These are phyloP conservation scores for Umbelopsis isabellina DNA, from an alignment of 192 early-diverging fungal genomes.

Conservation along the genomic window DNA sequence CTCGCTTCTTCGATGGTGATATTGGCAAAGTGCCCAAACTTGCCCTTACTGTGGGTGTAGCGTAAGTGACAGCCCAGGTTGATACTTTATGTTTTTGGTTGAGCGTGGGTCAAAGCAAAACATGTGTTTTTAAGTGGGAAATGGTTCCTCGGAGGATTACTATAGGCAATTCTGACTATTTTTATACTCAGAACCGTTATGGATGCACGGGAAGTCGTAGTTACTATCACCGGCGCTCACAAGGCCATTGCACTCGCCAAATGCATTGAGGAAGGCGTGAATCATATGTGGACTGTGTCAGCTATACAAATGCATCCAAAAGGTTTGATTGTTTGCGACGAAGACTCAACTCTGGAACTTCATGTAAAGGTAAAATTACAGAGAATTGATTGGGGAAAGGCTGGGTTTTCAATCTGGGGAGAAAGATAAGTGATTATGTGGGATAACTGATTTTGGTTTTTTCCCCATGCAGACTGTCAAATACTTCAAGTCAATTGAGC, in stretches of 20 bases:
- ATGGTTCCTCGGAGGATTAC: neutral
- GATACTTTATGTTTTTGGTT: neutral
- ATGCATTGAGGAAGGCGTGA: conserved; percentile 80
- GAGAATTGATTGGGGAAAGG: neutral
- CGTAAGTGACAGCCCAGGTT: conserved; percentile 40
- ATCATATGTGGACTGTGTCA: conserved; percentile 89
- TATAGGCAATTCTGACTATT: conserved; percentile 1
- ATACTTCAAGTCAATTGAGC: conserved; percentile 87
- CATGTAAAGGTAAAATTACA: conserved; percentile 64
- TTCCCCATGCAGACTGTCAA: conserved; percentile 64
- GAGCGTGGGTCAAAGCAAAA: too few relatives aligned
- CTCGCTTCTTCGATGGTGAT: conserved; percentile 83
- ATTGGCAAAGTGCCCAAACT: conserved; percentile 83
- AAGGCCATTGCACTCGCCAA: conserved; percentile 84
- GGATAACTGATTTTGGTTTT: neutral
- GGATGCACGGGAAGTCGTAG: conserved; percentile 81
- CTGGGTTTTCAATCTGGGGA: neutral
- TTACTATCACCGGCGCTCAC: conserved; percentile 85
- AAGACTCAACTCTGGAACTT: conserved; percentile 83
- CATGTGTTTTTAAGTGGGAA: neutral
- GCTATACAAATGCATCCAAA: conserved; percentile 83
- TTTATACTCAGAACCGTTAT: conserved; percentile 69
- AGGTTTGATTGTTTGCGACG: conserved; percentile 83
- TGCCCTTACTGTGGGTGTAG: conserved; percentile 82
- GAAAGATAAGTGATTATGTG: neutral